These are phyloP conservation scores for Persicaria tinctoria DNA, from an alignment of 148 eudicot genomes.

Conservation along the genomic window DNA sequence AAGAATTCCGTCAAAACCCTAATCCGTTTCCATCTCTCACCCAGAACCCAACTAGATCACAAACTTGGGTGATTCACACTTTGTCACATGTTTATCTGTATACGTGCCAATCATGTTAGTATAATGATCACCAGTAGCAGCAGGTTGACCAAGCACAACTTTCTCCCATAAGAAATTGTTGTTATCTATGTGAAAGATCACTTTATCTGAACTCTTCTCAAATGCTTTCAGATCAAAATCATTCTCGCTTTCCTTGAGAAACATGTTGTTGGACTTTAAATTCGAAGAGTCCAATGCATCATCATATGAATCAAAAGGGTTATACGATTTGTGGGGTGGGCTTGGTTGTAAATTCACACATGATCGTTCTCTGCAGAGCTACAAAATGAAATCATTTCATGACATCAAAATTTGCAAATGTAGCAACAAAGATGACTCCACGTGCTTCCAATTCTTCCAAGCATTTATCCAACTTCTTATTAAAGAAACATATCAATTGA, in stretches of 20 bases:
- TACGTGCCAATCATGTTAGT: constrained; percentile 23
- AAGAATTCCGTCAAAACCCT: too few relatives aligned
- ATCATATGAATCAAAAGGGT: constrained; percentile 45
- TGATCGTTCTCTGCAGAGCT: constrained; percentile 26
- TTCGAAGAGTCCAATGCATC: constrained; percentile 19
- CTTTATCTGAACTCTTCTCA: constrained; percentile 29
- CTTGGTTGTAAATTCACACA: constrained; percentile 19
- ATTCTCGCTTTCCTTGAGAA: constrained; percentile 27
- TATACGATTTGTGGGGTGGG: constrained; percentile 38
- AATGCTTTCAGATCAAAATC: constrained; percentile 31
- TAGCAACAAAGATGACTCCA: neutral
- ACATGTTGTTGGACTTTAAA: constrained; percentile 10
- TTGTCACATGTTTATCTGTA: constrained; percentile 53
- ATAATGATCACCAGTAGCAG: constrained; percentile 12
- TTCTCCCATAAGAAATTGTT: constrained; percentile 14
- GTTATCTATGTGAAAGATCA: constrained; percentile 28
- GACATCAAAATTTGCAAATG: neutral
- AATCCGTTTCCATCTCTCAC: too few relatives aligned
- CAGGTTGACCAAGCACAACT: constrained; percentile 9
- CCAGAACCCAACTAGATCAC: constrained; percentile 19
- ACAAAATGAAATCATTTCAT: neutral
- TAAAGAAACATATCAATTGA: neutral
- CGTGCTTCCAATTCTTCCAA: neutral
- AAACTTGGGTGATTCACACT: constrained; percentile 56
- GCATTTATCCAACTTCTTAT: neutral